Evolutionary conservation across 2,329 filamentous ascomycete species (phyloP).

Genomic region (Claviceps sp.): DNA sequence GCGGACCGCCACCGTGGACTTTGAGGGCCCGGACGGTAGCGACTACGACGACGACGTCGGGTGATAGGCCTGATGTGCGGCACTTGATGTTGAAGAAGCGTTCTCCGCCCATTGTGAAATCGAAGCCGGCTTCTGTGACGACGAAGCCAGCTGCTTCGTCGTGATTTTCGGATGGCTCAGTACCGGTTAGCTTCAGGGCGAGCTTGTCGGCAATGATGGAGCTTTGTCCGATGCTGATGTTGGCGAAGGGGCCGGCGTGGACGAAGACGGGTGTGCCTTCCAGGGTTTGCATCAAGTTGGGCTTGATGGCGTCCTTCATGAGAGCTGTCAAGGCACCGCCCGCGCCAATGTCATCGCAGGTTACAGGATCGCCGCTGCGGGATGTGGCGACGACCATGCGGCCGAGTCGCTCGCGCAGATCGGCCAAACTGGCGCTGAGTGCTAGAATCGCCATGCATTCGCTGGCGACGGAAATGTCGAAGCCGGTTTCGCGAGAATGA

Average conservation of each 20-base stretch:
- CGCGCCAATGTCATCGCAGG: constrained; percentile 87
- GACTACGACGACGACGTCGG: constrained; percentile 88
- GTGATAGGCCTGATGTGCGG: constrained; percentile 79
- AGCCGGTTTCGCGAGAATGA: constrained; percentile 75
- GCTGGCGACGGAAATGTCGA: constrained; percentile 94
- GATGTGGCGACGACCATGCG: constrained; percentile 93
- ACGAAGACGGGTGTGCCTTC: constrained; percentile 97
- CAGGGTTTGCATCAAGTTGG: constrained; percentile 95
- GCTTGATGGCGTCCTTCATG: constrained; percentile 98
- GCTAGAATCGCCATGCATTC: constrained; percentile 98
- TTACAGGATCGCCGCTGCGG: constrained; percentile 73
- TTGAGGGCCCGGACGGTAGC: constrained; percentile 92
- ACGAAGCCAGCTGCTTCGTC: constrained; percentile 78
- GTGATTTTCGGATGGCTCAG: constrained; percentile 80
- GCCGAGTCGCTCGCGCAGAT: constrained; percentile 87
- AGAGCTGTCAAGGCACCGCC: constrained; percentile 85
- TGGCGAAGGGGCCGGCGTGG: constrained; percentile 93
- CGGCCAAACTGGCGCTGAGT: constrained; percentile 71
- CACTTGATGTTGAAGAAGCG: constrained; percentile 99
- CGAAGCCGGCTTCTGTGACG: constrained; percentile 93
- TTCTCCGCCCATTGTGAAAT: constrained; percentile 99
- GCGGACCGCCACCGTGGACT: constrained; percentile 92
- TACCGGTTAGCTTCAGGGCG: constrained; percentile 89
- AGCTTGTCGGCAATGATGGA: constrained; percentile 92
- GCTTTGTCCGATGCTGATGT: constrained; percentile 95